phyloP scores from a whole-genome alignment of 139 green algal genomes.

The Chlamydomonas schloesseri region DNA sequence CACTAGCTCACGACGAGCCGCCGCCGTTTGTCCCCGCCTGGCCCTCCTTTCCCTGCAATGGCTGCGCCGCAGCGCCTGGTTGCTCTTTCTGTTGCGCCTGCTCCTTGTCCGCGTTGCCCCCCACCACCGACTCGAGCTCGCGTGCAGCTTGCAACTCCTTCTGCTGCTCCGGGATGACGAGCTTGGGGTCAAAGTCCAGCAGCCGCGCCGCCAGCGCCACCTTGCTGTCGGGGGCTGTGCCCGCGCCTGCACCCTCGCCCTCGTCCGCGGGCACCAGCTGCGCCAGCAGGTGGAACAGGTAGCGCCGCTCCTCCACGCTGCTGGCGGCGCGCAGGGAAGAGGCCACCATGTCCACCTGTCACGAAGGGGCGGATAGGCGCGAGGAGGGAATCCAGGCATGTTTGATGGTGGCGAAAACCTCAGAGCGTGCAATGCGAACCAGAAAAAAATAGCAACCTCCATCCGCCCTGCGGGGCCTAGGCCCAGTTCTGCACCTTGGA shows the following conservation, averaged over 20 bases:
- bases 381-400: too few relatives aligned
- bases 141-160: background rate
- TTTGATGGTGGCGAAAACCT: too few relatives aligned
- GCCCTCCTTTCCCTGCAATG: too few relatives aligned
- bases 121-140: background rate
- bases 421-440: too few relatives aligned
- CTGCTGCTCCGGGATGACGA: conserved; percentile 37
- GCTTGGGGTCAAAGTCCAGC: conserved; percentile 51
- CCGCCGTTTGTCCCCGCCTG: too few relatives aligned
- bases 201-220: conserved; percentile 41
- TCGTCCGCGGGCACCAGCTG: conserved; percentile 51
- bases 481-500: too few relatives aligned
- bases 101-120: background rate
- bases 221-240: background rate
- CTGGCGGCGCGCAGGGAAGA: conserved; percentile 33
- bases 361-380: background rate
- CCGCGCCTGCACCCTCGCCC: too few relatives aligned
- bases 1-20: too few relatives aligned
- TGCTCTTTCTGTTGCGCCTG: too few relatives aligned
- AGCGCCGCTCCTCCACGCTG: conserved; percentile 18
- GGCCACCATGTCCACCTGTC: conserved; percentile 34
- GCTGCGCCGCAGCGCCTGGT: too few relatives aligned
- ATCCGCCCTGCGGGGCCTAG: too few relatives aligned
- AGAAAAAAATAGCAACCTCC: too few relatives aligned
- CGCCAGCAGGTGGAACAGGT: conserved; percentile 47